phyloP scores from a whole-genome alignment of 2,329 filamentous ascomycete species.

The Leptographium galeiforme region DNA sequence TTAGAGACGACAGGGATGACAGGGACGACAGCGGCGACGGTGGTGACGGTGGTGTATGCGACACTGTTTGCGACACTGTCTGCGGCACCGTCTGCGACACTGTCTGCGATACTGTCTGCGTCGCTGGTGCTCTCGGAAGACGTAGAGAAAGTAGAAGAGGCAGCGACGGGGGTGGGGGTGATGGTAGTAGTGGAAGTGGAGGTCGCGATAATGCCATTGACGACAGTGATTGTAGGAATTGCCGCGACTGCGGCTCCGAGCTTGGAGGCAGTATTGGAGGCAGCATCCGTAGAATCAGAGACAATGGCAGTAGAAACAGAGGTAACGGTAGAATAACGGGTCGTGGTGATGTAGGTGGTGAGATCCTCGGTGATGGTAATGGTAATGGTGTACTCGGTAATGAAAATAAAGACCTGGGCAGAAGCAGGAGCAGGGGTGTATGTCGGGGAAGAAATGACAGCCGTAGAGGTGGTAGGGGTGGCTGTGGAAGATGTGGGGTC shows the following conservation, averaged over 20 bases:
- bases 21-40: background rate
- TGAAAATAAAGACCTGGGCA: background rate
- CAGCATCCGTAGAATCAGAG: background rate
- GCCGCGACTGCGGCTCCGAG: background rate
- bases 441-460: background rate
- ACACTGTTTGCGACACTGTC: no score
- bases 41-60: background rate
- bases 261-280: background rate
- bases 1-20: background rate
- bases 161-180: background rate
- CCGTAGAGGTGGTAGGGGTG: background rate
- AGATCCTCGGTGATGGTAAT: background rate
- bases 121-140: background rate
- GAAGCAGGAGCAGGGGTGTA: no score
- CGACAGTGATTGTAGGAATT: background rate
- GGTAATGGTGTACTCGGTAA: background rate
- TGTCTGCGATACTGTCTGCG: no score
- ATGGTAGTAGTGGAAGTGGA: background rate
- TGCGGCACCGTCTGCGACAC: no score
- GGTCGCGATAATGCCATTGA: background rate
- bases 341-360: background rate
- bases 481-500: background rate
- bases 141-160: background rate
- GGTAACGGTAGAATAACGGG: background rate
- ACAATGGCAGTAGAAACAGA: background rate